These are phyloP conservation scores for Anthracocystis panici-leucophaei DNA, from an alignment of 1,284 basidiomycete genomes.

Conservation along the genomic window DNA sequence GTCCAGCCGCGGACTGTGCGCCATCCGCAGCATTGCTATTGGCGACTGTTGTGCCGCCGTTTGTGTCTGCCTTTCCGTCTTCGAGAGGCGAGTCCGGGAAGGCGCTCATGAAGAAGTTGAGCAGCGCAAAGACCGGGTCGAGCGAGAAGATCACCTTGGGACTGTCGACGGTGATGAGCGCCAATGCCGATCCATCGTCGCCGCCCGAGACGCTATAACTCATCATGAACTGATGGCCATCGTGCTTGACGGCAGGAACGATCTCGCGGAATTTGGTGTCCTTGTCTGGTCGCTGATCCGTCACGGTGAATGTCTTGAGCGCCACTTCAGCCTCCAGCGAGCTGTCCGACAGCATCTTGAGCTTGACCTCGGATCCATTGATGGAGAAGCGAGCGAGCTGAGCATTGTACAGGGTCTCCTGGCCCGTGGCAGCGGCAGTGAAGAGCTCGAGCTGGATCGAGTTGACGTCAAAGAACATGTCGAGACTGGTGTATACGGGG, in stretches of 20 bases:
- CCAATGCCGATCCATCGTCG: conserved; percentile 75
- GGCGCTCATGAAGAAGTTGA: conserved; percentile 84
- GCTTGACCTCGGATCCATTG: conserved; percentile 81
- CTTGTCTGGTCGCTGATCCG: conserved; percentile 83
- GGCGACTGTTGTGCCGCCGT: conserved; percentile 8
- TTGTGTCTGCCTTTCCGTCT: conserved; percentile 1
- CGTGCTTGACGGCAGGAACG: conserved; percentile 88
- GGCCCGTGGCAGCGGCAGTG: conserved; percentile 76
- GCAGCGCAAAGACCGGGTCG: conserved; percentile 88
- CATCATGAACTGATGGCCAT: conserved; percentile 94
- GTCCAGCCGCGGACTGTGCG: neutral
- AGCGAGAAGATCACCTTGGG: conserved; percentile 93
- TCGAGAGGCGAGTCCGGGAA: conserved; percentile 68
- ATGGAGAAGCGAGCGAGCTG: conserved; percentile 89
- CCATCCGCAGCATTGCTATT: conserved; percentile 8
- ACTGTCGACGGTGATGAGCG: conserved; percentile 89
- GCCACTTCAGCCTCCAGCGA: conserved; percentile 88
- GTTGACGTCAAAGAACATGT: conserved; percentile 81
- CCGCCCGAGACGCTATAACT: conserved; percentile 82
- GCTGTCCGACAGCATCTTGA: conserved; percentile 86
- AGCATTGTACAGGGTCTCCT: conserved; percentile 78
- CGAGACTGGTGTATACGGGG: conserved; percentile 74
- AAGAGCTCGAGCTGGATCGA: conserved; percentile 92
- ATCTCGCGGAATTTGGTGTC: conserved; percentile 90
- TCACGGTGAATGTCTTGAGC: conserved; percentile 89